Evolutionary conservation across 257 asterid genomes (phyloP).

Genomic region (Verbena officinalis): DNA sequence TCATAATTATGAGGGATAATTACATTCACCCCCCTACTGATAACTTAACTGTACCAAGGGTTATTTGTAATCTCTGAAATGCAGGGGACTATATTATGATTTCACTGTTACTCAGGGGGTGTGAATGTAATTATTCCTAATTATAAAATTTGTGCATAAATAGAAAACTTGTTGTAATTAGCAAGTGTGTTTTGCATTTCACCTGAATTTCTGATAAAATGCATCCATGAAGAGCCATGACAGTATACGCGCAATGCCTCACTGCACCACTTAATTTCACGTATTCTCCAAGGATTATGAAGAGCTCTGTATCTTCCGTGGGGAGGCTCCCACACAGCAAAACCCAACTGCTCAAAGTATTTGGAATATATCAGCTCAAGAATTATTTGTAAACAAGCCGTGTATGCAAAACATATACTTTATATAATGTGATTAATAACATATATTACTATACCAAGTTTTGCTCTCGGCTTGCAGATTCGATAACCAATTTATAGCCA

Average conservation of each 20-base stretch:
- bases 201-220: slow-evolving; percentile 88
- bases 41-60: no score
- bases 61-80: no score
- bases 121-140: no score
- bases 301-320: slow-evolving; percentile 69
- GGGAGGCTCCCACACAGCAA: slow-evolving; percentile 83
- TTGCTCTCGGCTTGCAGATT: slow-evolving; percentile 70
- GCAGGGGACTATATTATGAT: no score
- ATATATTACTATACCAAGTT: slow-evolving; percentile 59
- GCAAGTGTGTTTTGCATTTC: not conserved
- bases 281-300: slow-evolving; percentile 61
- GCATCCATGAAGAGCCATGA: slow-evolving; percentile 90
- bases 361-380: not conserved
- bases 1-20: no score
- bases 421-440: no score
- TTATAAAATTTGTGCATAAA: no score
- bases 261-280: slow-evolving; percentile 65
- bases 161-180: not conserved
- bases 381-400: no score
- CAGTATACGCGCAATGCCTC: slow-evolving; percentile 76
- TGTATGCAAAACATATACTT: not conserved
- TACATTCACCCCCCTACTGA: no score
- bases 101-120: no score
- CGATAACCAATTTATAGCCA: slow-evolving; percentile 71
- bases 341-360: slow-evolving; percentile 48